phyloP scores from a whole-genome alignment of 163 green algal species.

The Prototheca wickerhamii region DNA sequence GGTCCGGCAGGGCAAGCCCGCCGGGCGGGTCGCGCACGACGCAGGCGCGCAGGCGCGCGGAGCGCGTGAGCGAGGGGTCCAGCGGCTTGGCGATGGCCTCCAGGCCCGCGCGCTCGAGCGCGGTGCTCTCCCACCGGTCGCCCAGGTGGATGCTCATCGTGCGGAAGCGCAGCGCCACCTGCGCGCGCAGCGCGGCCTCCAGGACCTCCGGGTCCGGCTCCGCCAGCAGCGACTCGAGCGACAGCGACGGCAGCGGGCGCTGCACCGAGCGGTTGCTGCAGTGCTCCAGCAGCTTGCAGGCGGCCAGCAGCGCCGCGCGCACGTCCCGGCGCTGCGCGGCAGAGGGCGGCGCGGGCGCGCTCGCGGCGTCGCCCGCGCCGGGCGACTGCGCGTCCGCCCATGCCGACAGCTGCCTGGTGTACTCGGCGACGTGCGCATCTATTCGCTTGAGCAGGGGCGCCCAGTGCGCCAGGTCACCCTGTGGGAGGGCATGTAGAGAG shows the following conservation, averaged over 20 bases:
- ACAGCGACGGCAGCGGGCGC: constrained; percentile 61
- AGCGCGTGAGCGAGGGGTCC: background rate
- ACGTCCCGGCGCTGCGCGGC: constrained; percentile 44
- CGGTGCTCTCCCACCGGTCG: background rate
- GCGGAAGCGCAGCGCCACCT: constrained; percentile 36
- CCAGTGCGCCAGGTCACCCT: constrained; percentile 91
- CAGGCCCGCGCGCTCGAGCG: constrained; percentile 1
- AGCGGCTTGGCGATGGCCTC: constrained; percentile 2
- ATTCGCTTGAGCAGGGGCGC: constrained; percentile 76
- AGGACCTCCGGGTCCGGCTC: constrained; percentile 54
- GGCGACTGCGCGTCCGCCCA: background rate
- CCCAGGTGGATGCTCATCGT: background rate
- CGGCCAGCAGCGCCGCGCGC: constrained; percentile 62
- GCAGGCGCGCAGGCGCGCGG: background rate
- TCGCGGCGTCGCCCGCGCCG: background rate
- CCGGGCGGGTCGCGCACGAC: background rate
- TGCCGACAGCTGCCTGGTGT: constrained; percentile 21
- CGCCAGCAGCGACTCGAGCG: constrained; percentile 61
- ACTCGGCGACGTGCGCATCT: constrained; percentile 66
- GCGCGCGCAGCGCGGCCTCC: constrained; percentile 44
- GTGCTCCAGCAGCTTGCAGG: constrained; percentile 76
- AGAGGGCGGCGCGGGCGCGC: no score
- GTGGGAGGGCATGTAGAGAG: background rate
- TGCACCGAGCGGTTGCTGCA: constrained; percentile 90
- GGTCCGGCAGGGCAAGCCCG: no score